Evolutionary conservation across 208 protist species (phyloP).

Genomic region (Crithidia expoeki): DNA sequence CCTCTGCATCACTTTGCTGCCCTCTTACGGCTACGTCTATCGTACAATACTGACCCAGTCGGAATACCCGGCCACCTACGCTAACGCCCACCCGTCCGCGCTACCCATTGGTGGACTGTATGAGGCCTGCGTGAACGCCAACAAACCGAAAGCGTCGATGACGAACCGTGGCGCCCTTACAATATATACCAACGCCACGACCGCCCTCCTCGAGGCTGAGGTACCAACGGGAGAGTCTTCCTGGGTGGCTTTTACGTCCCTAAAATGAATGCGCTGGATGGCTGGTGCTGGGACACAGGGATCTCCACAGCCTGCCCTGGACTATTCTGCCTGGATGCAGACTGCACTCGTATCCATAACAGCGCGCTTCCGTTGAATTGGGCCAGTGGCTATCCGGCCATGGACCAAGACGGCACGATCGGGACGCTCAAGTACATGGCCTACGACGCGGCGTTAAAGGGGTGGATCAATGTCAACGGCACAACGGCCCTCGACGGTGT

Average conservation of each 20-base stretch:
- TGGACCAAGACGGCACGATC: not conserved
- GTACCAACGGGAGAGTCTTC: too few species aligned
- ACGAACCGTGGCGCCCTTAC: too few species aligned
- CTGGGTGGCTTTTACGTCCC: conserved; percentile 13
- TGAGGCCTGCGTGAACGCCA: too few species aligned
- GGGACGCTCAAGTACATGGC: conserved; percentile 18
- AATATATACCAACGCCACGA: too few species aligned
- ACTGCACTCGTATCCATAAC: not conserved
- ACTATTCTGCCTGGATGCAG: not conserved
- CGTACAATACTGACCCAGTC: too few species aligned
- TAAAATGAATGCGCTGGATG: not conserved
- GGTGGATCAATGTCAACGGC: conserved; percentile 22
- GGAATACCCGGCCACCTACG: too few species aligned
- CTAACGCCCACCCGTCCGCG: too few species aligned
- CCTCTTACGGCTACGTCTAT: too few species aligned
- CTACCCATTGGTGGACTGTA: too few species aligned
- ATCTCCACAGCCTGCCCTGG: conserved; percentile 1
- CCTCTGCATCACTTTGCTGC: too few species aligned
- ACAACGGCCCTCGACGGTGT: conserved; percentile 21
- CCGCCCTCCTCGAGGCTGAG: too few species aligned
- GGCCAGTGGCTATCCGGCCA: conserved; percentile 17
- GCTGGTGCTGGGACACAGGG: conserved; percentile 7
- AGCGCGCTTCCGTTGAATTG: not conserved
- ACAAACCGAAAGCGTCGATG: too few species aligned
- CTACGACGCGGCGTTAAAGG: conserved; percentile 15